A percentile compares a stretch with the other conserved stretches of the same genome.
Conservation (phyloP, 78 protist genomes). For the Guillardia theta region DNA sequence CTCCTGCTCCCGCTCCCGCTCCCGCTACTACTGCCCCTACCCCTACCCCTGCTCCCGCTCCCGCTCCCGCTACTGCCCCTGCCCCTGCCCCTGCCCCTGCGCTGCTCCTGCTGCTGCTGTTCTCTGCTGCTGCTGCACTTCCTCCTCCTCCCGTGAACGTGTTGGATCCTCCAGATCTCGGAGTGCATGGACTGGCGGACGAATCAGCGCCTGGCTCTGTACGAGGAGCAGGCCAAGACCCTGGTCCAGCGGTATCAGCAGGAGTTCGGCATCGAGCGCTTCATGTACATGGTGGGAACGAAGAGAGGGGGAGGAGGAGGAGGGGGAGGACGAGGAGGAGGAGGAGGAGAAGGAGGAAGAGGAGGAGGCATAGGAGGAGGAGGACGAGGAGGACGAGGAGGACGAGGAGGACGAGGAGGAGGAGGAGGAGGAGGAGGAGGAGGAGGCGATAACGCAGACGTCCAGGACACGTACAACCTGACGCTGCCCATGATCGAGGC, state of each 20-base stretch:
- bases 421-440: not conserved
- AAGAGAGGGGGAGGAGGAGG: not conserved
- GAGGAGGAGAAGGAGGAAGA: not conserved
- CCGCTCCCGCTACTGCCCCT: too few species aligned
- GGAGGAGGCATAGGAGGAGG: not conserved
- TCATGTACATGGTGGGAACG: not conserved
- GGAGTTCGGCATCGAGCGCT: too few species aligned
- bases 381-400: not conserved
- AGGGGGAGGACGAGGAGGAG: not conserved
- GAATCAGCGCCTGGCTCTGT: not conserved
- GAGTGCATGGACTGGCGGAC: slow-evolving; percentile 16
- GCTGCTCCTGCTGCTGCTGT: too few species aligned
- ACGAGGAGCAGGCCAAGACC: not conserved
- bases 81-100: too few species aligned
- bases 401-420: not conserved
- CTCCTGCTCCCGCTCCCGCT: too few species aligned
- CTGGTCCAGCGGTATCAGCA: too few species aligned
- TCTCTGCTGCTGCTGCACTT: too few species aligned
- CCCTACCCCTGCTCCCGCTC: too few species aligned
- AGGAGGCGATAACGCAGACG: not conserved
- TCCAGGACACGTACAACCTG: not conserved
- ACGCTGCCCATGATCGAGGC: not conserved
- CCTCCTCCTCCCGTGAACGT: too few species aligned
- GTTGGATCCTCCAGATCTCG: too few species aligned
- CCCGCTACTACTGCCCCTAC: too few species aligned